Base-by-base conservation (phyloP, 2,329 filamentous ascomycete species). In the Fusarium caatingaense region DNA sequence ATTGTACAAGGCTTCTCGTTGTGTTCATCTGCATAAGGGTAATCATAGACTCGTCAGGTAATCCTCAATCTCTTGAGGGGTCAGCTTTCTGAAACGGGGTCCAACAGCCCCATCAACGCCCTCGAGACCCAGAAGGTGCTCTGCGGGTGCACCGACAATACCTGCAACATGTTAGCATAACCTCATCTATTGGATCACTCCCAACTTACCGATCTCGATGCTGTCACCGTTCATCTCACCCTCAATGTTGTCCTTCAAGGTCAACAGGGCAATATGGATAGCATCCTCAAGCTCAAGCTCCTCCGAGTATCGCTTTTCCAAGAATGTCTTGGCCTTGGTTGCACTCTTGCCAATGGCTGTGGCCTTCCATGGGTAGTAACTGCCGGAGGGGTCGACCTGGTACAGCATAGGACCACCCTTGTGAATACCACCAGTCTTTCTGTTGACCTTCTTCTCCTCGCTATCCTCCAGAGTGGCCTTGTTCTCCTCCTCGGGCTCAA, bases 221-320 rank as follows among this genome's bases (percentile, higher is more conserved):
- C 95, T 98, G 80, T 98, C 94, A 68, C 95, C 95, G 75, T 95
- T 98, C 95, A 98, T 98, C 85, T 98, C 96, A 61, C 96, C 96
- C 84, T 98, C 95, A 78, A 99, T 99, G 61, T 96, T 98, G 87
- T 99, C 96, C 87, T 99, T 99, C 79, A 99, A 85, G 27, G 96
- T 99, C 80, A 99, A 85, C 58, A 99, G 88, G 65, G 96, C 96
- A 84, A 99, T 99, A 83, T 99, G 96, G 74, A 99, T 96, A 12
- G 96, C 96, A 82, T 99, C 96, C 83, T 99, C 96, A 69, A 99
- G 86, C 87, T 99, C 96, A 78, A 99, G 84, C 42, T 94, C 94
- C 80, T 99, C 96, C 7, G 94, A 98, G 84, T 98, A 99, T 83
- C 96, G 88, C 91, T 99, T 99, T 88, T 99, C 96, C 80, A 99